Percentiles rank a stretch among this genome's conserved stretches.
Conservation (phyloP, 345 rosid genomes). For the Erucastrum elatum region DNA sequence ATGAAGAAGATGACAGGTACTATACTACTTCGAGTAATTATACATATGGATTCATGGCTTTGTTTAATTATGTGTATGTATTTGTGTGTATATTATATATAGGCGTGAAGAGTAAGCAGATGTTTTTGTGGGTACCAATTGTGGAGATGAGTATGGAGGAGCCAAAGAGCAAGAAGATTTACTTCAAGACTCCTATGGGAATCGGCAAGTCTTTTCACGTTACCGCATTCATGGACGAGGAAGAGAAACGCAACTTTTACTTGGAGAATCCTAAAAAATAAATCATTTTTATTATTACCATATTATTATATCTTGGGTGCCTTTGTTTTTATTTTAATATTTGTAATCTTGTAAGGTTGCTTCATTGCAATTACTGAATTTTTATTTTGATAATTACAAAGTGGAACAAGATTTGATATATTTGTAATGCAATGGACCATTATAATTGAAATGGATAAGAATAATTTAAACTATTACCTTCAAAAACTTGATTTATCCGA, state of each 20-base stretch:
- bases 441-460: not conserved
- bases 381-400: not conserved
- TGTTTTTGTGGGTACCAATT: slow-evolving; percentile 86
- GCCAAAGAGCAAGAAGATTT: slow-evolving; percentile 50
- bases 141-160: slow-evolving; percentile 74
- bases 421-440: not conserved
- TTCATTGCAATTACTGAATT: slow-evolving; percentile 1
- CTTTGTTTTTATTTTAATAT: not conserved
- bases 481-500: not conserved
- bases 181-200: slow-evolving; percentile 91
- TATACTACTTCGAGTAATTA: not conserved
- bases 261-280: slow-evolving; percentile 39
- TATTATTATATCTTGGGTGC: not conserved
- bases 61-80: not conserved
- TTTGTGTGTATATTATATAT: not conserved
- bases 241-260: slow-evolving; percentile 61
- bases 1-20: slow-evolving; percentile 91
- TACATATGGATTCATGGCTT: not conserved
- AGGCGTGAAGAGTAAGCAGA: slow-evolving; percentile 76
- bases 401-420: not conserved
- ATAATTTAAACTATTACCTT: not conserved
- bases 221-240: slow-evolving; percentile 71
- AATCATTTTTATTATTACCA: not conserved
- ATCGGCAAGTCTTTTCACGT: slow-evolving; percentile 74
- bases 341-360: slow-evolving; percentile 14